Percentiles rank a stretch among this genome's conserved stretches.
Evolutionary conservation across 2,329 filamentous ascomycete species (phyloP).

Genomic region (Paecilomyces niveus): DNA sequence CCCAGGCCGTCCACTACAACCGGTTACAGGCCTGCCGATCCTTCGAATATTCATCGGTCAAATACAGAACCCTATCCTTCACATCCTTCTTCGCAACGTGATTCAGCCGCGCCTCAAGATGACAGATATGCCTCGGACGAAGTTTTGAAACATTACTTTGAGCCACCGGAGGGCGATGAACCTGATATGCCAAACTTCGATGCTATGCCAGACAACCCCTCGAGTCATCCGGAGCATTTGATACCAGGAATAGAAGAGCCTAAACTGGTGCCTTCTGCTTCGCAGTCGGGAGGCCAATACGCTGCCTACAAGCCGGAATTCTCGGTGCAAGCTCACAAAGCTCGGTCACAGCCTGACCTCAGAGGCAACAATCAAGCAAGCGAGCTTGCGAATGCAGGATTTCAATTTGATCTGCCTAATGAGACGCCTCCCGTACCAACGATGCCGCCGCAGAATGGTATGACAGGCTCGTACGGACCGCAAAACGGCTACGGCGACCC

Average conservation of each 20-base stretch:
- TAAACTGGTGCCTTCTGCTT: slow-evolving; percentile 12
- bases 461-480: too few relatives aligned
- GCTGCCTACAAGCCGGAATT: slow-evolving; percentile 28
- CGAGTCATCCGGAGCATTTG: slow-evolving; percentile 6
- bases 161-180: slow-evolving; percentile 40
- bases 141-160: slow-evolving; percentile 46
- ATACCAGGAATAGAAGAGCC: slow-evolving; percentile 26
- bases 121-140: slow-evolving; percentile 25
- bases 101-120: slow-evolving; percentile 1
- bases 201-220: slow-evolving; percentile 34
- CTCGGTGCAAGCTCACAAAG: slow-evolving; percentile 18
- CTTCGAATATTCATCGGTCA: background rate
- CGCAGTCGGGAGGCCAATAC: slow-evolving; percentile 20
- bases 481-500: slow-evolving; percentile 15
- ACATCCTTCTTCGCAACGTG: background rate
- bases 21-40: slow-evolving; percentile 2
- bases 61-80: background rate
- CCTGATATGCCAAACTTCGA: slow-evolving; percentile 60
- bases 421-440: slow-evolving; percentile 10
- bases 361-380: slow-evolving; percentile 16
- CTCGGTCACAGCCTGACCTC: slow-evolving; percentile 44
- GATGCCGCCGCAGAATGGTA: slow-evolving; percentile 2
- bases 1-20: slow-evolving; percentile 20
- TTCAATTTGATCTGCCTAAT: slow-evolving; percentile 64
- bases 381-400: slow-evolving; percentile 46